These are phyloP conservation scores for Trifolium fragiferum DNA, from an alignment of 306 rosid genomes.

Conservation along the genomic window DNA sequence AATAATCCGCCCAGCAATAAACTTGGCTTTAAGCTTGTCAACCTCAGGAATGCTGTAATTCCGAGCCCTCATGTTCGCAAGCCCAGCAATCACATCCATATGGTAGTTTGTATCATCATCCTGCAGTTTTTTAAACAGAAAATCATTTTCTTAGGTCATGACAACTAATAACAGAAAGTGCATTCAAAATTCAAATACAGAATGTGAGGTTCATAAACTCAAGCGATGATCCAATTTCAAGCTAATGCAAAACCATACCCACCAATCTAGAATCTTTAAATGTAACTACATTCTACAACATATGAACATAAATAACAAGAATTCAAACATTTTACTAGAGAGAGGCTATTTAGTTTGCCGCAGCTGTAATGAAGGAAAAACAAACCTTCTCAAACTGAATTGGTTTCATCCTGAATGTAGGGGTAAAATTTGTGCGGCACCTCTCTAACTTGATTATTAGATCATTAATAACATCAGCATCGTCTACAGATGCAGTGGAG, in stretches of 20 bases:
- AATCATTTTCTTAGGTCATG: background rate
- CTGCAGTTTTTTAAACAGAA: conserved; percentile 54
- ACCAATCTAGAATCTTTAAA: conserved; percentile 4
- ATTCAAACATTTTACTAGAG: background rate
- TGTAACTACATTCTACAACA: background rate
- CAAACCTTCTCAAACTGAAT: conserved; percentile 89
- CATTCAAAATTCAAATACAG: conserved; percentile 1
- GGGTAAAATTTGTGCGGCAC: conserved; percentile 52
- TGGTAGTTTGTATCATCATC: conserved; percentile 97
- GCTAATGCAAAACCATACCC: conserved; percentile 19
- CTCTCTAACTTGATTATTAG: conserved; percentile 69
- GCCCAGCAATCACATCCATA: conserved; percentile 93
- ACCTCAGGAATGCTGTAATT: conserved; percentile 95
- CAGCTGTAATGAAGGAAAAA: background rate
- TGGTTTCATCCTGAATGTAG: conserved; percentile 87
- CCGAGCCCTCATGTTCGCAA: conserved; percentile 98
- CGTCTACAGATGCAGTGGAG: conserved; percentile 75
- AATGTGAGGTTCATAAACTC: background rate
- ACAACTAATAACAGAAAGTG: background rate
- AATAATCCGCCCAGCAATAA: conserved; percentile 93
- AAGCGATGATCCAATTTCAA: conserved; percentile 7
- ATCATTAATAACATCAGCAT: conserved; percentile 76
- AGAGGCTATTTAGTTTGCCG: conserved; percentile 3
- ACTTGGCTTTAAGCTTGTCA: conserved; percentile 95
- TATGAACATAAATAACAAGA: conserved; percentile 4